Evolutionary conservation across 306 rosid genomes (phyloP).

Genomic region (Citrullus colocynthis): DNA sequence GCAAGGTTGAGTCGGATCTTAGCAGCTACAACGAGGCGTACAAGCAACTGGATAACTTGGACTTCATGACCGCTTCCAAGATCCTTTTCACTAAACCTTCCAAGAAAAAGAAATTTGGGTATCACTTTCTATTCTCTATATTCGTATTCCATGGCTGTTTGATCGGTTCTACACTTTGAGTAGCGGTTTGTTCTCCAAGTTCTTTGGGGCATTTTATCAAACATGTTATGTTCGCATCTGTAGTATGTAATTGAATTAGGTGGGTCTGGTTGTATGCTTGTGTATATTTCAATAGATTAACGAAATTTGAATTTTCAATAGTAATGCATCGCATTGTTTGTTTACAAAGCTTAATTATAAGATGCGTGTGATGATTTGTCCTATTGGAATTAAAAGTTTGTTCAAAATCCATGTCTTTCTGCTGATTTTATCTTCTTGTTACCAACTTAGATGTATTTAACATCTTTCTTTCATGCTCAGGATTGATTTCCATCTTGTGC

Average conservation of each 20-base stretch:
- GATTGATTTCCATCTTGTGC: constrained; percentile 86
- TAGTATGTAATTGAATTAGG: not conserved
- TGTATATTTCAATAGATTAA: not conserved
- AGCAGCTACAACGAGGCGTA: constrained; percentile 34
- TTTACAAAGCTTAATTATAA: not conserved
- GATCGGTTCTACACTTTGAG: not conserved
- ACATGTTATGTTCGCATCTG: constrained; percentile 6
- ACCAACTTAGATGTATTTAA: not conserved
- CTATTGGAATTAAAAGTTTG: not conserved
- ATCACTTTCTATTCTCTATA: not conserved
- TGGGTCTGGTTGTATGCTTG: not conserved
- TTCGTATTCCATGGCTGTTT: not conserved
- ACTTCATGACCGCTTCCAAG: constrained; percentile 57
- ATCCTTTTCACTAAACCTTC: constrained; percentile 67
- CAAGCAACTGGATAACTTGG: constrained; percentile 51
- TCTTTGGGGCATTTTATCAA: constrained; percentile 26
- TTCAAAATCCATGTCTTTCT: not conserved
- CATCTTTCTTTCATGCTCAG: constrained; percentile 32
- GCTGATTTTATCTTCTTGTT: not conserved
- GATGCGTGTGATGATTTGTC: not conserved
- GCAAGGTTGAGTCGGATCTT: constrained; percentile 13
- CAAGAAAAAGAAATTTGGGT: constrained; percentile 67
- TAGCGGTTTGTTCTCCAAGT: not conserved
- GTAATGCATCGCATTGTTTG: no score
- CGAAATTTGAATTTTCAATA: not conserved